Evolutionary conservation across 78 protist genomes (phyloP).

Genomic region (Dictyostelium firmibasis): DNA sequence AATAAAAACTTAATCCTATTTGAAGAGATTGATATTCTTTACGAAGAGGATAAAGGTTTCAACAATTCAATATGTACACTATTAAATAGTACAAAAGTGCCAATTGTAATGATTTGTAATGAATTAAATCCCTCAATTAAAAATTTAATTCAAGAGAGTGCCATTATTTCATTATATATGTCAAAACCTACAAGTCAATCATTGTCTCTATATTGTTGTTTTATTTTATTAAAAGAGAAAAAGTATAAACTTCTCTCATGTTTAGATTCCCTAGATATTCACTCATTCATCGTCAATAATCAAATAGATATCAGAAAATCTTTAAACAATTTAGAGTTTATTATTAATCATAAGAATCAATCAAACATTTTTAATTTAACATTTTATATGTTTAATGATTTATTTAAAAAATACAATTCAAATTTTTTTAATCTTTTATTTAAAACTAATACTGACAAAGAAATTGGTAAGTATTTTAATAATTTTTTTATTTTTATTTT

Average conservation of each 20-base stretch:
- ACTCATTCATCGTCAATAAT: background rate
- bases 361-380: background rate
- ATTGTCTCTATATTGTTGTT: background rate
- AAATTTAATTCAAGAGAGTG: background rate
- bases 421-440: constrained; percentile 12
- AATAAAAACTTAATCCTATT: constrained; percentile 21
- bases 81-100: constrained; percentile 7
- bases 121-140: constrained; percentile 6
- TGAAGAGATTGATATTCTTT: constrained; percentile 58
- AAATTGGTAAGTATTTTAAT: background rate
- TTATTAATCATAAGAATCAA: background rate
- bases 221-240: background rate
- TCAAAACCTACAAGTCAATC: background rate
- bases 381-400: background rate
- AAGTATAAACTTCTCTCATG: background rate
- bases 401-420: background rate
- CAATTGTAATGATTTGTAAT: constrained; percentile 56
- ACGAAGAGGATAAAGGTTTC: constrained; percentile 63
- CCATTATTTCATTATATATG: constrained; percentile 1
- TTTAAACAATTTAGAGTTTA: constrained; percentile 15
- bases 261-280: background rate
- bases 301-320: constrained; percentile 31
- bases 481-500: too few relatives aligned
- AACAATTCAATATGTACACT: background rate
- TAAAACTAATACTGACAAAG: background rate